Conservation (phyloP, 129 eudicot species). For the Ambrosia trifida region DNA sequence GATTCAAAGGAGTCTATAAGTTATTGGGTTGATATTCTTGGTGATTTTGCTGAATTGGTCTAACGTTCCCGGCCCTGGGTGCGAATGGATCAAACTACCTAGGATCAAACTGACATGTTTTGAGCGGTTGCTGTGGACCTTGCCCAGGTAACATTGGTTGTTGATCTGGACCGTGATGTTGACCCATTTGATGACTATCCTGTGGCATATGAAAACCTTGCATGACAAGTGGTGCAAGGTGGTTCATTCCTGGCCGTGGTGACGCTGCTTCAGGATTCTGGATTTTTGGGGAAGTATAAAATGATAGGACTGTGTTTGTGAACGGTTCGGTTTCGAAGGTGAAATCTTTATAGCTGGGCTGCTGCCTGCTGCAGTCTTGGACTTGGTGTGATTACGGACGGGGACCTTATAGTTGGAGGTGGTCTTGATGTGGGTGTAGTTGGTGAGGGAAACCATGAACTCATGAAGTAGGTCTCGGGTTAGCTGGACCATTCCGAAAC, state of each 20-base stretch:
- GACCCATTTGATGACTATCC: constrained; percentile 43
- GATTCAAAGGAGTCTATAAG: constrained; percentile 38
- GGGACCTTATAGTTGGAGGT: constrained; percentile 37
- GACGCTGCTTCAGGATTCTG: constrained; percentile 43
- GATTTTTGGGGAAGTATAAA: constrained; percentile 27
- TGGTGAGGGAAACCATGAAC: constrained; percentile 14
- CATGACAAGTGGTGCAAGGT: too few relatives aligned
- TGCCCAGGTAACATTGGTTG: constrained; percentile 36
- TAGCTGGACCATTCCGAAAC: constrained; percentile 22
- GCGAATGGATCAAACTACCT: too few relatives aligned
- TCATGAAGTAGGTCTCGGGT: constrained; percentile 21
- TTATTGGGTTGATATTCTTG: constrained; percentile 41
- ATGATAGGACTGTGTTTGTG: constrained; percentile 43
- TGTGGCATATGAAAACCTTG: too few relatives aligned
- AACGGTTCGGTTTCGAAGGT: constrained; percentile 70
- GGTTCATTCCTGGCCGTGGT: too few relatives aligned
- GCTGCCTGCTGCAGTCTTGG: constrained; percentile 43
- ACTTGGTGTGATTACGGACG: constrained; percentile 22
- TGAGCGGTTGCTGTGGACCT: too few relatives aligned
- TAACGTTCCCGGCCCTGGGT: too few relatives aligned
- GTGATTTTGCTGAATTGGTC: constrained; percentile 50
- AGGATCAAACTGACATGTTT: too few relatives aligned
- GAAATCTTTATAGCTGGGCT: constrained; percentile 62
- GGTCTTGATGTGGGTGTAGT: constrained; percentile 32
- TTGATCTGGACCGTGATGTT: constrained; percentile 39